These are phyloP conservation scores for Neopestalotiopsis clavispora DNA, from an alignment of 2,329 filamentous ascomycete genomes.

Conservation along the genomic window DNA sequence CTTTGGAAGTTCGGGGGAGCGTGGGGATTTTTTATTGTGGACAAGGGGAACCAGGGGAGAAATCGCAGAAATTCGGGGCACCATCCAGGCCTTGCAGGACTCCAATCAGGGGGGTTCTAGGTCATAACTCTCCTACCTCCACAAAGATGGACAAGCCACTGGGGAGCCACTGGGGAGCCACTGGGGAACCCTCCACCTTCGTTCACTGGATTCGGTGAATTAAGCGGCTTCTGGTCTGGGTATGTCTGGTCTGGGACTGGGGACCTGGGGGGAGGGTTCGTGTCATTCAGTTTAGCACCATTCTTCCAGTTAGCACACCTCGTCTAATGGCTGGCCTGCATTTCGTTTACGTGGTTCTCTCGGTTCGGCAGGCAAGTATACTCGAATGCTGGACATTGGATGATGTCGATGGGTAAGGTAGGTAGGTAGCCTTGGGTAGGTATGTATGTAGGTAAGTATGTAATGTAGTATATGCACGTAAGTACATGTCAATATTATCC, in stretches of 20 bases:
- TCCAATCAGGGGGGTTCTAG: background rate
- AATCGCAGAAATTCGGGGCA: background rate
- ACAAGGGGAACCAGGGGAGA: background rate
- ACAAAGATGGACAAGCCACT: too few species aligned
- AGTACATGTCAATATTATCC: too few species aligned
- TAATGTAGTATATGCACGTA: too few species aligned
- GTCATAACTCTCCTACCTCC: too few species aligned
- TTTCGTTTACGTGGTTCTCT: background rate
- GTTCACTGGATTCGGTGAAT: background rate
- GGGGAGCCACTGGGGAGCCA: background rate
- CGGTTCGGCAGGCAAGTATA: too few species aligned
- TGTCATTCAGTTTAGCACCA: background rate
- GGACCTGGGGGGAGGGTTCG: background rate
- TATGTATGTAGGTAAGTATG: too few species aligned
- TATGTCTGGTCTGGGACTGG: too few species aligned
- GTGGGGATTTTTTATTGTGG: conserved; percentile 19
- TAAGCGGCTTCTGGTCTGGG: background rate
- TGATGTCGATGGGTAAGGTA: too few species aligned
- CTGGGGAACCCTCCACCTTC: background rate
- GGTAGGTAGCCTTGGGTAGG: too few species aligned
- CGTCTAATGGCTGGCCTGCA: background rate
- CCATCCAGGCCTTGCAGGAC: background rate
- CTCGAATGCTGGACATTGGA: too few species aligned
- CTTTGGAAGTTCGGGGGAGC: conserved; percentile 16
- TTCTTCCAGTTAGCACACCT: background rate